Conservation (phyloP, 202 grass and related monocot genomes). For the Musa balbisiana region DNA sequence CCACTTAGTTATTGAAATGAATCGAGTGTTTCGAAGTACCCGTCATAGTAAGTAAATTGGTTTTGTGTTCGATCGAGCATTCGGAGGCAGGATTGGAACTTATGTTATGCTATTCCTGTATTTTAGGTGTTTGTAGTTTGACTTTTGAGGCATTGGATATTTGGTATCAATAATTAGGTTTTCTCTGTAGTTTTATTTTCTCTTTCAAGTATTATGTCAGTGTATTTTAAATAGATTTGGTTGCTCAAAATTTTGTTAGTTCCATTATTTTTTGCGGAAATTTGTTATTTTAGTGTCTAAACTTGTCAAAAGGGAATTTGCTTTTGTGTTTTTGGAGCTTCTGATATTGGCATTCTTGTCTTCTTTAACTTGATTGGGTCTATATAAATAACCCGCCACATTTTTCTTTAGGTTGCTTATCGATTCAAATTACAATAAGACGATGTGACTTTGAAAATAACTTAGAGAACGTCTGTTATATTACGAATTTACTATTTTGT, state of each 20-base stretch:
- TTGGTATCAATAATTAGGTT: not conserved
- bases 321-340: not conserved
- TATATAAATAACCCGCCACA: too few relatives aligned
- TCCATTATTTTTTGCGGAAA: not conserved
- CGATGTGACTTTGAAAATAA: too few relatives aligned
- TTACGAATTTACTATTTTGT: too few relatives aligned
- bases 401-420: too few relatives aligned
- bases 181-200: not conserved
- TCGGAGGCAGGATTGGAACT: not conserved
- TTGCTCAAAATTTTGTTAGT: not conserved
- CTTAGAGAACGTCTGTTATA: too few relatives aligned
- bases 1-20: not conserved
- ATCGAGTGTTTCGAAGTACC: constrained; percentile 1
- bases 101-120: not conserved
- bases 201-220: too few relatives aligned
- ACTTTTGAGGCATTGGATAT: not conserved
- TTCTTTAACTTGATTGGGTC: not conserved
- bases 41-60: not conserved
- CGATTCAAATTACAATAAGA: too few relatives aligned
- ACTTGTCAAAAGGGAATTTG: not conserved
- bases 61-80: not conserved
- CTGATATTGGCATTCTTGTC: not conserved
- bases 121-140: too few relatives aligned
- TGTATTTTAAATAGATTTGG: not conserved
- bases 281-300: too few relatives aligned